Conservation (phyloP, 1,139 yeast species). For the Pneumocystis sp. region DNA sequence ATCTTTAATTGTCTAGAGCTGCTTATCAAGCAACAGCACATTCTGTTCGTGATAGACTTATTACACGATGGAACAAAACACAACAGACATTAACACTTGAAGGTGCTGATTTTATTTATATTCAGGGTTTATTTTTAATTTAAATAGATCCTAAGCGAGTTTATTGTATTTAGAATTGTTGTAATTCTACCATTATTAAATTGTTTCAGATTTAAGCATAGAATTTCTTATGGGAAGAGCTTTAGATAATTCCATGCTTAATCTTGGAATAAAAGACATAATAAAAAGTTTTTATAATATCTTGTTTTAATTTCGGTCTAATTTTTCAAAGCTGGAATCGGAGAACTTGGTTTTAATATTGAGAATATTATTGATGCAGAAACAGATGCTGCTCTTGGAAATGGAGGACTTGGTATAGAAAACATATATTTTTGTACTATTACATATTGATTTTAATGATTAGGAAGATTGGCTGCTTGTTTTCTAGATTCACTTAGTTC, state of each 20-base stretch:
- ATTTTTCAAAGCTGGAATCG: constrained; percentile 33
- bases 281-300: constrained; percentile 21
- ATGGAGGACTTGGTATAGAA: constrained; percentile 59
- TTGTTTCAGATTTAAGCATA: constrained; percentile 35
- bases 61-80: constrained; percentile 84
- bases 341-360: constrained; percentile 68
- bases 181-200: not conserved
- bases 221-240: constrained; percentile 95
- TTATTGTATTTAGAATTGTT: constrained; percentile 35
- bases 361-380: constrained; percentile 78
- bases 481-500: constrained; percentile 80
- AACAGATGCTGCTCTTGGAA: constrained; percentile 90
- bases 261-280: constrained; percentile 44
- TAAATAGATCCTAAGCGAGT: constrained; percentile 59
- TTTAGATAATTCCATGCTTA: constrained; percentile 82
- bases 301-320: constrained; percentile 2
- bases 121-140: not conserved
- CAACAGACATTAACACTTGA: constrained; percentile 76
- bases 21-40: constrained; percentile 82
- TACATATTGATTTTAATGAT: not conserved
- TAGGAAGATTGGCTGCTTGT: constrained; percentile 78
- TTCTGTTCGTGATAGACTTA: constrained; percentile 63
- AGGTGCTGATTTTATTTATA: not conserved
- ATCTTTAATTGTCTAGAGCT: constrained; percentile 27
- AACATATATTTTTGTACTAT: not conserved